Base-by-base conservation (phyloP, 176 grass and related monocot genomes). In the Phyllostachys edulis region DNA sequence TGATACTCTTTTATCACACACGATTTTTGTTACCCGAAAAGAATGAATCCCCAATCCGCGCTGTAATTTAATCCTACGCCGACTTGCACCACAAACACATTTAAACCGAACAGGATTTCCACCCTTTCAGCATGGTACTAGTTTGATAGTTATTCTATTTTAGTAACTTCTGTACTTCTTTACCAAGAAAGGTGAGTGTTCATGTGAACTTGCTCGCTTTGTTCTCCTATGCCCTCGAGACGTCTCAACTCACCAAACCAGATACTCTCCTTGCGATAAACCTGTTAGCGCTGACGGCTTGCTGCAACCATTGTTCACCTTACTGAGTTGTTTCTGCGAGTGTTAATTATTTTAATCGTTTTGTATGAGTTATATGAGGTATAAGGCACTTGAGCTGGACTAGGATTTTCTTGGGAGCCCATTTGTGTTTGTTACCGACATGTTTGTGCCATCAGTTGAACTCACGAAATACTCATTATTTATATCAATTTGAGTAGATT, bases 141-240 rank as follows among this genome's bases (percentile, higher is more conserved):
- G 6, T 55, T 59, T 78, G 23, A 60, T 69, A 40, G 8, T 26
- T 63, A 24, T 41, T 16, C 15, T 56, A 46, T 6, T 23, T 49
- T 12, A 45, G 24, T 12, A 50, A 29, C 24, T 71, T 46, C 51
- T 70, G 54, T 67, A 16, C 10, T 21, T 77, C 13, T 23, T 77
- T 32, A 44, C 4, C 9, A 75, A 63, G 39, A 68, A 52, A 75
- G 13, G 67, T 73, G 37, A 49, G 66, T 38, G 40, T 57, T 12
- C 13, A 63, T 69, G 23, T 37, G 8, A 68, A 79, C 9, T 55
- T 80, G 29, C 15, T 55, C 26, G 23, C 17, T 77, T 57, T 79
- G 46, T 55, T 90, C 40, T 37, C 71, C 51, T 75, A 61, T 85
- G 24, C 41, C 59, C 11, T 34, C 34, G 29, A 26, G 81, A 29